These are phyloP conservation scores for Candida tammaniensis DNA, from an alignment of 805 yeast species.

Conservation along the genomic window DNA sequence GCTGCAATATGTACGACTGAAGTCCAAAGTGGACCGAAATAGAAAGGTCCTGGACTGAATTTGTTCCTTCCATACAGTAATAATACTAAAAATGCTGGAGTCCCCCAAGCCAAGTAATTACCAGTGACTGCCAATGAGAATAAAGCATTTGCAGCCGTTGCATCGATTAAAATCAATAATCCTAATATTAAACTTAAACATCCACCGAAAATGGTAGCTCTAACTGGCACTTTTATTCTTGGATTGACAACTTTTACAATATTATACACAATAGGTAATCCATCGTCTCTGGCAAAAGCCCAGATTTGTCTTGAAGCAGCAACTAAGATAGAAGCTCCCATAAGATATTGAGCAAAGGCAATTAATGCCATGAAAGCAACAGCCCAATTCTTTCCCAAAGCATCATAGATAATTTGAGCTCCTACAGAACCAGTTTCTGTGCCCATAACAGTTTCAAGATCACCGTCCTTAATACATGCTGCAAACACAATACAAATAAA, in stretches of 20 bases:
- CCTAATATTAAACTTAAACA: constrained; percentile 52
- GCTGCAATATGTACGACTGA: constrained; percentile 46
- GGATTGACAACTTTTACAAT: constrained; percentile 57
- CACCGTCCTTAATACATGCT: constrained; percentile 53
- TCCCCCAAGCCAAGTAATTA: constrained; percentile 58
- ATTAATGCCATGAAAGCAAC: constrained; percentile 59
- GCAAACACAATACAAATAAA: constrained; percentile 49
- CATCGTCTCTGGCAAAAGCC: constrained; percentile 78
- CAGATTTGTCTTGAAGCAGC: constrained; percentile 71
- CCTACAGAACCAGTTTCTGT: constrained; percentile 57
- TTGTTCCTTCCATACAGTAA: constrained; percentile 47
- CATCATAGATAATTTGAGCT: constrained; percentile 62
- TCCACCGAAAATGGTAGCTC: constrained; percentile 59
- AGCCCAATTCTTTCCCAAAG: constrained; percentile 65
- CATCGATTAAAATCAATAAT: constrained; percentile 53
- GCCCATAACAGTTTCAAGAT: constrained; percentile 37
- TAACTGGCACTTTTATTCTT: constrained; percentile 57
- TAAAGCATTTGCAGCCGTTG: constrained; percentile 64
- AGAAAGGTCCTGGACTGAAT: constrained; percentile 66
- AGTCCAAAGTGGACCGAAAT: constrained; percentile 51
- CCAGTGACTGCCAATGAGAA: constrained; percentile 65
- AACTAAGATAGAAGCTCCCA: constrained; percentile 61
- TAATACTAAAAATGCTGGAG: constrained; percentile 56
- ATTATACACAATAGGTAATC: constrained; percentile 56
- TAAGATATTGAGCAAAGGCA: constrained; percentile 59